A percentile compares a stretch with the other conserved stretches of the same genome.
phyloP scores from a whole-genome alignment of 192 early-diverging fungal genomes.

The Funneliformis geosporum region DNA sequence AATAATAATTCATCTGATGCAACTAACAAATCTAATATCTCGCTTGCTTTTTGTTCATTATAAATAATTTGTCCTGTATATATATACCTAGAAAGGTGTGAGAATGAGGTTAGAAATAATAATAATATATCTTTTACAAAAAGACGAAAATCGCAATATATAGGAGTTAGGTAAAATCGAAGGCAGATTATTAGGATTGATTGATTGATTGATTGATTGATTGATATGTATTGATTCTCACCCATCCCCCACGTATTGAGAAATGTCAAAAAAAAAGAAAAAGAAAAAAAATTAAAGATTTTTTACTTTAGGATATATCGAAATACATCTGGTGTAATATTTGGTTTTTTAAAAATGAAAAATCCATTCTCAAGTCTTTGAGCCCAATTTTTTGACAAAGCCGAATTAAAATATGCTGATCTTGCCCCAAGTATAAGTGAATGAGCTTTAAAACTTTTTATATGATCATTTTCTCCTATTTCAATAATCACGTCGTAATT shows the following conservation, averaged over 20 bases:
- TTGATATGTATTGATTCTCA: too few species aligned
- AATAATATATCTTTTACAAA: too few species aligned
- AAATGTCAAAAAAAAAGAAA: too few species aligned
- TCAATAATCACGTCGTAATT: not conserved
- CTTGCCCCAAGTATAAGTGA: not conserved
- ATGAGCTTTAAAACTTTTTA: conserved; percentile 18
- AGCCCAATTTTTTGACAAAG: conserved; percentile 19
- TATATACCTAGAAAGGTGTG: not conserved
- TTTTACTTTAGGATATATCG: conserved; percentile 23
- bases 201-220: too few species aligned
- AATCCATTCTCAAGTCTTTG: not conserved
- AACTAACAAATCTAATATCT: conserved; percentile 8
- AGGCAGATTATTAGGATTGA: too few species aligned
- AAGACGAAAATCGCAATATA: too few species aligned
- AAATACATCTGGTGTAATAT: conserved; percentile 19
- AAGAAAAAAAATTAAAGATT: too few species aligned
- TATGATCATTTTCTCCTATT: not conserved
- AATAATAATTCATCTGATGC: conserved; percentile 29
- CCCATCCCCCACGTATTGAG: too few species aligned
- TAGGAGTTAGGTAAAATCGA: too few species aligned
- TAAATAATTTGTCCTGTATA: not conserved
- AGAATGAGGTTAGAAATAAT: too few species aligned
- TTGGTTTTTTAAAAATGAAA: conserved; percentile 19
- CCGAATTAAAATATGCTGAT: conserved; percentile 17
- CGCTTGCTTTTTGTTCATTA: not conserved